These are phyloP conservation scores for Chaetomiaceae sp. DNA, from an alignment of 2,329 filamentous ascomycete species.

Conservation along the genomic window DNA sequence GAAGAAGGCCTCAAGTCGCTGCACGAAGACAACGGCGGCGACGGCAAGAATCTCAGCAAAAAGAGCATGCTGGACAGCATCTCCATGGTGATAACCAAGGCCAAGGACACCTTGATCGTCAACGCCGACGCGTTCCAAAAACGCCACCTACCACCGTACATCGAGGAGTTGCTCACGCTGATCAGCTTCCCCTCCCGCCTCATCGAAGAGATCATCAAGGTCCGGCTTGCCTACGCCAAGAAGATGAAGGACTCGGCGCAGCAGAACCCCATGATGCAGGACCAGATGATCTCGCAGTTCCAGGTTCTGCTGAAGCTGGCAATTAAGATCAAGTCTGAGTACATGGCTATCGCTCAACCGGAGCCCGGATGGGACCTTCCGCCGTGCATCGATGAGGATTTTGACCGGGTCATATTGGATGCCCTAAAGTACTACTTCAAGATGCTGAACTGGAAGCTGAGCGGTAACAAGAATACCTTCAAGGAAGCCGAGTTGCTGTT, in stretches of 20 bases:
- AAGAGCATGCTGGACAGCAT: constrained; percentile 82
- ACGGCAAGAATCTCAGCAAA: constrained; percentile 39
- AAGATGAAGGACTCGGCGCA: constrained; percentile 94
- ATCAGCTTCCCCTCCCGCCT: constrained; percentile 96
- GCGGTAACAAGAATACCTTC: constrained; percentile 97
- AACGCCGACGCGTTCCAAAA: constrained; percentile 82
- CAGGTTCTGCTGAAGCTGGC: constrained; percentile 89
- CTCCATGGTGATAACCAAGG: constrained; percentile 83
- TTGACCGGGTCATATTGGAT: constrained; percentile 86
- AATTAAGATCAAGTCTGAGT: constrained; percentile 87
- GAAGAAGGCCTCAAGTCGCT: constrained; percentile 91
- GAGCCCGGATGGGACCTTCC: constrained; percentile 94
- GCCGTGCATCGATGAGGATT: constrained; percentile 93
- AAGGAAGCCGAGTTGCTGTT: constrained; percentile 97
- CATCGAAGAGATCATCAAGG: constrained; percentile 93
- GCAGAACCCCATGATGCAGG: constrained; percentile 88
- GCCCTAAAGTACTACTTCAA: constrained; percentile 98
- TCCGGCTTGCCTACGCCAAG: constrained; percentile 84
- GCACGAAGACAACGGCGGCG: constrained; percentile 62
- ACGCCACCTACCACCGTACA: constrained; percentile 89
- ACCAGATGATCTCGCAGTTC: constrained; percentile 97
- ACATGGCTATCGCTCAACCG: constrained; percentile 74
- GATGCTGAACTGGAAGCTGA: constrained; percentile 96
- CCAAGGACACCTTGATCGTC: constrained; percentile 82
- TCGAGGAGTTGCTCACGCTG: constrained; percentile 89